These are phyloP conservation scores for Actinidia arguta DNA, from an alignment of 179 eudicot species.

Conservation along the genomic window DNA sequence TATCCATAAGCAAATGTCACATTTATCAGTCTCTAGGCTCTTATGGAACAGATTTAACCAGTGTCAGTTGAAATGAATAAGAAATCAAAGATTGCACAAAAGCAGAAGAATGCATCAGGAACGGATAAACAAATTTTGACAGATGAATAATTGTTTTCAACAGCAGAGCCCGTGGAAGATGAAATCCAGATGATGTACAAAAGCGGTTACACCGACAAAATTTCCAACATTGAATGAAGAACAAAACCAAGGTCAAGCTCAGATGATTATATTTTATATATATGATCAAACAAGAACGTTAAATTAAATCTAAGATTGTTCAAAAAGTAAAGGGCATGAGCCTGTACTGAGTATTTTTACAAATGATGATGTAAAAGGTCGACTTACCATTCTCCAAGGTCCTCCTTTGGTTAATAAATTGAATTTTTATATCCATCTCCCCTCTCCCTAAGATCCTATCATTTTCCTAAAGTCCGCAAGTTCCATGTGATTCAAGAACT, in stretches of 20 bases:
- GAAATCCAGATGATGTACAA: not conserved
- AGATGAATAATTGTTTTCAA: not conserved
- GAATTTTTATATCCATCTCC: not conserved
- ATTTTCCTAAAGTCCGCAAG: too few relatives aligned
- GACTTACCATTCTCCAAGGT: not conserved
- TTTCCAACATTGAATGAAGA: not conserved
- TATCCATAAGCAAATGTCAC: constrained; percentile 35
- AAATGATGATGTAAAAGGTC: not conserved
- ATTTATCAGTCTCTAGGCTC: constrained; percentile 23
- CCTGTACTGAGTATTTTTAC: not conserved
- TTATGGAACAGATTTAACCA: constrained; percentile 9
- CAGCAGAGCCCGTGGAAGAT: not conserved
- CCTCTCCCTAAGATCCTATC: not conserved
- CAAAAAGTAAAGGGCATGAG: not conserved
- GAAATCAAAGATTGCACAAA: not conserved
- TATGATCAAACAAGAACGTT: not conserved
- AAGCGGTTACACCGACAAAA: not conserved
- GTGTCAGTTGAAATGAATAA: constrained; percentile 10
- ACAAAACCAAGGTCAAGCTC: constrained; percentile 2
- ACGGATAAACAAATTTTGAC: not conserved
- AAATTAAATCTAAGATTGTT: not conserved
- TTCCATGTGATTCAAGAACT: too few relatives aligned
- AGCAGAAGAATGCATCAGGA: constrained; percentile 4
- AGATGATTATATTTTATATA: not conserved
- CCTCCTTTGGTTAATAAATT: not conserved